A percentile compares a stretch with the other conserved stretches of the same genome.
Conservation (phyloP, 169 alveolate species). For the Plasmodium inui region DNA sequence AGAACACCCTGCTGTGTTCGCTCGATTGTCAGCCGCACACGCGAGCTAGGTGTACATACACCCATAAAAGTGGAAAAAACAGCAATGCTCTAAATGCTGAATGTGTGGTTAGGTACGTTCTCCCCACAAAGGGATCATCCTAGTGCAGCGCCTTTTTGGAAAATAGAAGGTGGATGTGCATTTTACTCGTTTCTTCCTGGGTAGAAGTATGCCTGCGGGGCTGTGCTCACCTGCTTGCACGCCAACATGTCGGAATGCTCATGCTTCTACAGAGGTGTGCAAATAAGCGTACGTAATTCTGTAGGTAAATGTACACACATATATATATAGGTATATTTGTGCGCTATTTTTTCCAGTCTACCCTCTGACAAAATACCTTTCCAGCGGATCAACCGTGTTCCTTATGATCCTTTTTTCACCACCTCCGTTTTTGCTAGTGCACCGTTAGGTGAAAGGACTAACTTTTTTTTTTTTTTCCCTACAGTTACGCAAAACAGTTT, state of each 20-base stretch:
- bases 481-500: neutral
- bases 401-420: constrained; percentile 17
- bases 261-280: neutral
- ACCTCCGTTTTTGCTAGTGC: constrained; percentile 1
- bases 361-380: neutral
- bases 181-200: neutral
- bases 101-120: neutral
- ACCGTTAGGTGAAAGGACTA: constrained; percentile 1
- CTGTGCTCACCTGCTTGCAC: neutral
- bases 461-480: neutral
- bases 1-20: neutral
- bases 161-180: constrained; percentile 7
- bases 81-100: neutral
- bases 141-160: constrained; percentile 5
- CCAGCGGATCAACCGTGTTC: neutral
- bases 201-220: neutral
- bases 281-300: neutral
- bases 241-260: neutral
- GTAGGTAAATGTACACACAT: neutral
- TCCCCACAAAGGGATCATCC: constrained; percentile 2
- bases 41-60: constrained; percentile 15
- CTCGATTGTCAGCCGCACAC: neutral
- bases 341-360: neutral
- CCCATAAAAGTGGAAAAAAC: neutral
- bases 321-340: neutral